A percentile compares a stretch with the other conserved stretches of the same genome.
Evolutionary conservation across 2,329 filamentous ascomycete genomes (phyloP).

Genomic region (Sporothrix protearum): DNA sequence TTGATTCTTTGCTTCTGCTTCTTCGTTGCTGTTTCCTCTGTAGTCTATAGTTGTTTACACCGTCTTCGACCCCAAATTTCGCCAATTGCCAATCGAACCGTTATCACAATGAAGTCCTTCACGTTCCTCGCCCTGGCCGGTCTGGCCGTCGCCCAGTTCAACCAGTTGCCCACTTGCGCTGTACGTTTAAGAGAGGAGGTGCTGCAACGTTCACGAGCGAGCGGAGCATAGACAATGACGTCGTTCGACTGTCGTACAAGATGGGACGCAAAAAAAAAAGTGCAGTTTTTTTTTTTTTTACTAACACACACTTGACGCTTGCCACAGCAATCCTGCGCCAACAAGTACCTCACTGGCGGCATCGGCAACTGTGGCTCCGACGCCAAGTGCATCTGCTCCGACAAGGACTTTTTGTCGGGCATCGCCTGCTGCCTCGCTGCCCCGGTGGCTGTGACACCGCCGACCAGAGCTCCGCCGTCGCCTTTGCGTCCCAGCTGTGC

Average conservation of each 20-base stretch:
- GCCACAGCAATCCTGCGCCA: constrained; percentile 36
- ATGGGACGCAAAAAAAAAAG: not conserved
- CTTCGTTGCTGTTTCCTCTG: not conserved
- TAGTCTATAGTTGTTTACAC: not conserved
- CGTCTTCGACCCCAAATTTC: not conserved
- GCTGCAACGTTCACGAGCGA: not conserved
- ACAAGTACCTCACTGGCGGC: constrained; percentile 32
- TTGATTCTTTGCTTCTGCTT: not conserved
- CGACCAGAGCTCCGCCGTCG: constrained; percentile 35
- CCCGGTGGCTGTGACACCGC: constrained; percentile 32
- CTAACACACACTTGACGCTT: not conserved
- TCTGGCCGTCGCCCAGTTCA: constrained; percentile 50
- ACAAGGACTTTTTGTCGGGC: constrained; percentile 40
- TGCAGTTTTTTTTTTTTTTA: not conserved
- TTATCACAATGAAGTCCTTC: constrained; percentile 43
- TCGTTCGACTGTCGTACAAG: not conserved
- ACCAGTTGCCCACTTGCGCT: constrained; percentile 50
- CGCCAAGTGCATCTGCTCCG: constrained; percentile 42
- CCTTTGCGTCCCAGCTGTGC: constrained; percentile 37
- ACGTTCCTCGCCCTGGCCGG: constrained; percentile 46
- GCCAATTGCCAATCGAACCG: not conserved
- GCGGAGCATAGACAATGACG: not conserved
- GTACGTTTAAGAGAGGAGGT: constrained; percentile 43
- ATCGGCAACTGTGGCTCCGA: constrained; percentile 38
- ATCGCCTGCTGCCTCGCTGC: constrained; percentile 39